phyloP scores from a whole-genome alignment of 2,329 filamentous ascomycete species.

The Aspergillus terreus region DNA sequence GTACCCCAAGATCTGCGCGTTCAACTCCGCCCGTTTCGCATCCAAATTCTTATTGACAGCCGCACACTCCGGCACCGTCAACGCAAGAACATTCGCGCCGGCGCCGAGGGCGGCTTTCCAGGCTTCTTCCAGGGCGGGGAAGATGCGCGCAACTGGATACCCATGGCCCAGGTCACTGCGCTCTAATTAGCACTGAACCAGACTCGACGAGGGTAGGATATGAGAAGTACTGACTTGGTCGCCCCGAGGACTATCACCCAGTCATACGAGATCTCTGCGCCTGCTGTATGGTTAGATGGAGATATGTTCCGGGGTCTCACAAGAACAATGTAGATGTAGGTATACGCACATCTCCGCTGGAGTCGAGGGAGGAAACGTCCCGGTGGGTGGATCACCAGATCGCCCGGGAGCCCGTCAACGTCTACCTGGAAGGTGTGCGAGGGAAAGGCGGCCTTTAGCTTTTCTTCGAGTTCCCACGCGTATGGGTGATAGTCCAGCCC shows the following conservation, averaged over 20 bases:
- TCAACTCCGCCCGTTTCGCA: slow-evolving; percentile 45
- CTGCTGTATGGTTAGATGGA: background rate
- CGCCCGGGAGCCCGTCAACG: slow-evolving; percentile 52
- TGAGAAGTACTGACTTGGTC: slow-evolving; percentile 46
- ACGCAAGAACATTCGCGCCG: slow-evolving; percentile 56
- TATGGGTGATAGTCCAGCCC: slow-evolving; percentile 53
- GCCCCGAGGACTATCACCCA: slow-evolving; percentile 63
- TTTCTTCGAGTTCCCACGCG: slow-evolving; percentile 45
- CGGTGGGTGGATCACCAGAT: slow-evolving; percentile 39
- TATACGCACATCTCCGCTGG: slow-evolving; percentile 19
- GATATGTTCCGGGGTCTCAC: too few species aligned
- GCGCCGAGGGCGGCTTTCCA: slow-evolving; percentile 51
- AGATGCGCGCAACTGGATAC: slow-evolving; percentile 41
- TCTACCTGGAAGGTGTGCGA: slow-evolving; percentile 39
- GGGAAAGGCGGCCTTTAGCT: slow-evolving; percentile 47
- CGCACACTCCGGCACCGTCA: slow-evolving; percentile 59
- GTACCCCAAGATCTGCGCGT: slow-evolving; percentile 51
- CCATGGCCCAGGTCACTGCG: slow-evolving; percentile 48
- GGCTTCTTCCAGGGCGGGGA: slow-evolving; percentile 45
- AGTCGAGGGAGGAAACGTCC: slow-evolving; percentile 32
- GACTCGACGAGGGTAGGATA: background rate
- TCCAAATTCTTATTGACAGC: slow-evolving; percentile 26
- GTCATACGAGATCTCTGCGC: slow-evolving; percentile 41
- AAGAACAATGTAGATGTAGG: too few species aligned
- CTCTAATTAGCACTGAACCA: background rate